phyloP scores from a whole-genome alignment of 306 rosid species.

The Macrotyloma uniflorum region DNA sequence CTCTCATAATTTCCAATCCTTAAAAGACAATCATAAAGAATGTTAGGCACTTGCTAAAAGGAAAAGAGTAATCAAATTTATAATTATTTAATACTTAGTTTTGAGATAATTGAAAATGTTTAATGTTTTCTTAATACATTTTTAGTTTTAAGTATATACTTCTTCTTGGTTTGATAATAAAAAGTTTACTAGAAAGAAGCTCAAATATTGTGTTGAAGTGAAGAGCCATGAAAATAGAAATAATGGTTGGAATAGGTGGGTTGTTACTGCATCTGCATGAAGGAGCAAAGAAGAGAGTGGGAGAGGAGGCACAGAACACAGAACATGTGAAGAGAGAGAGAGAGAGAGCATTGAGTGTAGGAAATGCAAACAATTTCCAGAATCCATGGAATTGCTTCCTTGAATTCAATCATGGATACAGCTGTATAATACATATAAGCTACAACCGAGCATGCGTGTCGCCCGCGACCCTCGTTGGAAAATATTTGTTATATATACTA shows the following conservation, averaged over 20 bases:
- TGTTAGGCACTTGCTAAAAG: not conserved
- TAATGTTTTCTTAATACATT: not conserved
- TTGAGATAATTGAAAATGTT: no score
- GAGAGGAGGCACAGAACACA: not conserved
- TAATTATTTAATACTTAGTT: no score
- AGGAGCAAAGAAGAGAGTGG: not conserved
- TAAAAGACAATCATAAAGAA: not conserved
- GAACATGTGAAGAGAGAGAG: not conserved
- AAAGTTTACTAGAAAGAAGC: no score
- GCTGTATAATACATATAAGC: constrained; percentile 1
- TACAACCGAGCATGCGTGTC: not conserved
- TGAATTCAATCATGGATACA: not conserved
- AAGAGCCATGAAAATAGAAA: no score
- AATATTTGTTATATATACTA: not conserved
- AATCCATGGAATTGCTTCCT: not conserved
- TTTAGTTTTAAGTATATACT: no score
- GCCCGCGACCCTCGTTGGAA: not conserved
- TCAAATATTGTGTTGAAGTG: no score
- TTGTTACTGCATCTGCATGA: no score
- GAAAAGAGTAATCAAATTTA: not conserved
- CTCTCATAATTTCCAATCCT: not conserved
- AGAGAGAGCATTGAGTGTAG: constrained; percentile 2
- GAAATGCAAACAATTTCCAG: constrained; percentile 7
- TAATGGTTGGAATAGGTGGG: not conserved
- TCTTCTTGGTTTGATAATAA: no score